Evolutionary conservation across 2,329 filamentous ascomycete species (phyloP).

Genomic region (Cladosporium sp.): DNA sequence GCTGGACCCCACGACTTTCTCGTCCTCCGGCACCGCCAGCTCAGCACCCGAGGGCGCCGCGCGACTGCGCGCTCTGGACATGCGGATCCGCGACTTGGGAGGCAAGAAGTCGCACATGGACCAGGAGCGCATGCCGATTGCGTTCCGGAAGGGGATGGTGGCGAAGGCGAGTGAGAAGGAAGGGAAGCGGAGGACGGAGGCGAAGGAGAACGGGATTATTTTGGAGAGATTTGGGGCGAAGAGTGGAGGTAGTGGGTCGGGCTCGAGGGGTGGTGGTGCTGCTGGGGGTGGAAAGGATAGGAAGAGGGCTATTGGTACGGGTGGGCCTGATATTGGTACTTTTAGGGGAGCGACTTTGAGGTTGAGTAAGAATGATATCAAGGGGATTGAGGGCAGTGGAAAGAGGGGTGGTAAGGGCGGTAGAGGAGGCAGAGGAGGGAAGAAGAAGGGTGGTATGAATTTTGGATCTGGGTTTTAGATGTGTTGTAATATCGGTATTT

Average conservation of each 20-base stretch:
- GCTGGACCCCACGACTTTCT: conserved; percentile 57
- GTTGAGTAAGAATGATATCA: conserved; percentile 73
- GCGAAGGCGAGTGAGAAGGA: conserved; percentile 64
- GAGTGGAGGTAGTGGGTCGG: conserved; percentile 2
- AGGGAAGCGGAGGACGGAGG: conserved; percentile 68
- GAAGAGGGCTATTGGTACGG: conserved; percentile 59
- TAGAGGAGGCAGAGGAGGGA: neutral
- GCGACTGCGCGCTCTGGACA: conserved; percentile 75
- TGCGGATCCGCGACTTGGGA: conserved; percentile 77
- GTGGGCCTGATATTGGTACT: conserved; percentile 73
- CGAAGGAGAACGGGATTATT: conserved; percentile 85
- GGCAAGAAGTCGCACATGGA: conserved; percentile 69
- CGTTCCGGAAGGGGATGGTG: conserved; percentile 78
- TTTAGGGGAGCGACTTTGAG: conserved; percentile 75
- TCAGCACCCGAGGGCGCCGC: conserved; percentile 57
- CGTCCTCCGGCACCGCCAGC: conserved; percentile 45
- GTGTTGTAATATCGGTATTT: no score
- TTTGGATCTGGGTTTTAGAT: conserved; percentile 8
- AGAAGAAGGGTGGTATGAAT: conserved; percentile 3
- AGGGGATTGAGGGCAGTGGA: conserved; percentile 52
- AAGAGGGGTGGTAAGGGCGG: conserved; percentile 6
- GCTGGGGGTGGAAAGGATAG: conserved; percentile 23
- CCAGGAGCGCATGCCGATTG: conserved; percentile 86
- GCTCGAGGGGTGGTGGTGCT: conserved; percentile 22
- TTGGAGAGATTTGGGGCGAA: conserved; percentile 60